A percentile compares a stretch with the other conserved stretches of the same genome.
phyloP scores from a whole-genome alignment of 331 rosid genomes.

The Acacia concinna region DNA sequence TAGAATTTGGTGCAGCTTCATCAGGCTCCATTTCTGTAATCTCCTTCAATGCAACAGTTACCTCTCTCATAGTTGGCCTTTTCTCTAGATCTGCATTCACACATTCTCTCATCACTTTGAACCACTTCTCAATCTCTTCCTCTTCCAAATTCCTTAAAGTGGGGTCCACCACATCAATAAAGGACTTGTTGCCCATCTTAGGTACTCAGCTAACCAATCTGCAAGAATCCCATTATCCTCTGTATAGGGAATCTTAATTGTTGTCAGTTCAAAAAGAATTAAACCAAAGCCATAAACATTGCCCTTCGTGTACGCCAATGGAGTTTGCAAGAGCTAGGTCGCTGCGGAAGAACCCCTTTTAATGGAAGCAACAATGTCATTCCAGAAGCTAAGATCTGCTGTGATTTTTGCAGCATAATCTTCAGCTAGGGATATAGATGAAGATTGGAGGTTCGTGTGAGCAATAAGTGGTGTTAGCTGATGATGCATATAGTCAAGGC shows the following conservation, averaged over 20 bases:
- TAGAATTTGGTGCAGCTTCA: conserved; percentile 57
- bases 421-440: conserved; percentile 77
- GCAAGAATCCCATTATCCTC: conserved; percentile 47
- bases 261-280: conserved; percentile 70
- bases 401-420: conserved; percentile 92
- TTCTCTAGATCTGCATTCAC: conserved; percentile 51
- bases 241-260: conserved; percentile 64
- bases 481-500: conserved; percentile 87
- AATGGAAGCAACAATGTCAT: conserved; percentile 40
- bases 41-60: conserved; percentile 51
- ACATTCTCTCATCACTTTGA: conserved; percentile 54
- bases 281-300: conserved; percentile 79
- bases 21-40: conserved; percentile 57
- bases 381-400: conserved; percentile 78
- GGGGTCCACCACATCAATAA: conserved; percentile 67
- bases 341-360: conserved; percentile 42
- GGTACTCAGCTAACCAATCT: conserved; percentile 41
- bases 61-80: conserved; percentile 57
- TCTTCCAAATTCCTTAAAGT: conserved; percentile 48
- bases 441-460: conserved; percentile 60
- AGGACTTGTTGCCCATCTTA: conserved; percentile 43
- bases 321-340: conserved; percentile 39
- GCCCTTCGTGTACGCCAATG: conserved; percentile 43
- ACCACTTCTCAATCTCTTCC: conserved; percentile 57
- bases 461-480: conserved; percentile 62